Percentiles rank a stretch among this genome's conserved stretches.
Evolutionary conservation across 2,329 filamentous ascomycete species (phyloP).

Genomic region (Microcera coccophila): DNA sequence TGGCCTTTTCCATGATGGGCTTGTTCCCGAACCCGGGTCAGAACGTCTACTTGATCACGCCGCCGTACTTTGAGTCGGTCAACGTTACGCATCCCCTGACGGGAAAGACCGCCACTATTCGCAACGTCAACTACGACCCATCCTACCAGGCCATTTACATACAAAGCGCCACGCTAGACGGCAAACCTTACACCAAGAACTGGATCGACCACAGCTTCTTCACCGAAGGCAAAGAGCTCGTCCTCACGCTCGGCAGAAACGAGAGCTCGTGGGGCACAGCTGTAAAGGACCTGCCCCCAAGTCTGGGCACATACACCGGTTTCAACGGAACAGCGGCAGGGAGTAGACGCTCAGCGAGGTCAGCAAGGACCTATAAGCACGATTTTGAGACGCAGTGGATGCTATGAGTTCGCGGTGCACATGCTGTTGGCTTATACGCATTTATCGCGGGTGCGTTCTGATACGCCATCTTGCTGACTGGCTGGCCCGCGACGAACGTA

Average conservation of each 20-base stretch:
- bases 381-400: too few species aligned
- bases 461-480: too few species aligned
- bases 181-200: conserved; percentile 50
- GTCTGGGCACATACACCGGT: too few species aligned
- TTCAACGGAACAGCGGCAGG: too few species aligned
- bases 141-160: conserved; percentile 47
- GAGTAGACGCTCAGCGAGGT: too few species aligned
- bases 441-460: too few species aligned
- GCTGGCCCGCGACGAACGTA: too few species aligned
- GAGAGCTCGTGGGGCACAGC: conserved; percentile 43
- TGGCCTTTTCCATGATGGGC: conserved; percentile 49
- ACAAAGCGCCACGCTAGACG: conserved; percentile 55
- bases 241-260: conserved; percentile 49
- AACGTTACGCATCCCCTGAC: not conserved
- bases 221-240: conserved; percentile 51
- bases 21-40: conserved; percentile 54
- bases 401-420: too few species aligned
- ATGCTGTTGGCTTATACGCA: too few species aligned
- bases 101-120: not conserved
- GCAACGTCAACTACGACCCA: not conserved
- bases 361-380: too few species aligned
- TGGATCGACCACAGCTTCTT: conserved; percentile 62
- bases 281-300: conserved; percentile 23
- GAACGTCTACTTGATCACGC: conserved; percentile 49
- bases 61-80: conserved; percentile 49